These are phyloP conservation scores for Lotus japonicus DNA, from an alignment of 306 rosid genomes.

Conservation along the genomic window DNA sequence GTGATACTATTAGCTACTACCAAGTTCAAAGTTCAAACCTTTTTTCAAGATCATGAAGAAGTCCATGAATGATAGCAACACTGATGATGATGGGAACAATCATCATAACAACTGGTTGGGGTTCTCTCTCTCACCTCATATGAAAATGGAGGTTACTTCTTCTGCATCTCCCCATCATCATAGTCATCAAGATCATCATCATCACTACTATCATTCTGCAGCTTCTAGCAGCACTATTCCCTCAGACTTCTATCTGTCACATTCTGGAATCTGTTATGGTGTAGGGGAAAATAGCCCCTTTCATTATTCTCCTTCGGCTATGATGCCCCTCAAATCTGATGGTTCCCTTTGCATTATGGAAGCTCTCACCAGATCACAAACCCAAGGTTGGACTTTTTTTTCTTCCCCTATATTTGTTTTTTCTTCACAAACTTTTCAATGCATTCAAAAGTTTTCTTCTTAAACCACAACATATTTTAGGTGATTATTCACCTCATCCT, in stretches of 20 bases:
- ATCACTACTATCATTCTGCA: constrained; percentile 30
- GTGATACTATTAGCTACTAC: too few relatives aligned
- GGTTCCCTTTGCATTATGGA: constrained; percentile 86
- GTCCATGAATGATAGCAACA: constrained; percentile 50
- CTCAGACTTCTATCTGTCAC: constrained; percentile 36
- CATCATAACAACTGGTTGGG: constrained; percentile 61
- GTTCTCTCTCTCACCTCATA: constrained; percentile 86
- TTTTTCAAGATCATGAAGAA: constrained; percentile 39
- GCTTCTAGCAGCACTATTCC: constrained; percentile 22
- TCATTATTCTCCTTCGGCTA: constrained; percentile 49
- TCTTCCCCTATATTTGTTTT: background rate
- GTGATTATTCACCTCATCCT: too few relatives aligned
- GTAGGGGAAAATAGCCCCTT: constrained; percentile 41
- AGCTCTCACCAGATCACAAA: constrained; percentile 52
- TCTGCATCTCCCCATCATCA: constrained; percentile 22
- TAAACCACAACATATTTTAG: too few relatives aligned
- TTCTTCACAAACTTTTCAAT: background rate
- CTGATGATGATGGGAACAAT: constrained; percentile 28
- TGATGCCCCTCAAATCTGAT: constrained; percentile 85
- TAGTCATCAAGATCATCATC: constrained; percentile 16
- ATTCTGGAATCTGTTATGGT: constrained; percentile 45
- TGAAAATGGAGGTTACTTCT: constrained; percentile 62
- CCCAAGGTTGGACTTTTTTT: constrained; percentile 48
- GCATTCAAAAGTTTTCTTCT: background rate
- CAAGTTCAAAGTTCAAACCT: constrained; percentile 10